Evolutionary conservation across 306 rosid species (phyloP).

Genomic region (Delonix regia): DNA sequence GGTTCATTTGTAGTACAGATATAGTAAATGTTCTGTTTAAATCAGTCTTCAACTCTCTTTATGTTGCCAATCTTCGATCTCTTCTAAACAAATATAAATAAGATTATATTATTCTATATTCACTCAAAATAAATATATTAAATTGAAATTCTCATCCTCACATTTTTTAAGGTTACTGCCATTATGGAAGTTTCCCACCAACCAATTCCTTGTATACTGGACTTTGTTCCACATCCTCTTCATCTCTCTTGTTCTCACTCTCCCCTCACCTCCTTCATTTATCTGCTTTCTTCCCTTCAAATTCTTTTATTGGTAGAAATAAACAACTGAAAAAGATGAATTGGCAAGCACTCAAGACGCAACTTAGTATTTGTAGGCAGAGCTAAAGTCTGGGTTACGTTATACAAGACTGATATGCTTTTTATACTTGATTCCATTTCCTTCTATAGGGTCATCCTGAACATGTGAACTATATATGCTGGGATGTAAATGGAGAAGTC

Average conservation of each 20-base stretch:
- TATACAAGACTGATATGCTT: not conserved
- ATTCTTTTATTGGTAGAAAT: not conserved
- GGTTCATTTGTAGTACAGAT: constrained; percentile 5
- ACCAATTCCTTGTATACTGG: not conserved
- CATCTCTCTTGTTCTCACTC: not conserved
- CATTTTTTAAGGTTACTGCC: constrained; percentile 1
- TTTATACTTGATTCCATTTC: constrained; percentile 23
- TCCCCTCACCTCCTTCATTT: not conserved
- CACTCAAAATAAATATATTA: not conserved
- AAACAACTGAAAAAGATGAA: not conserved
- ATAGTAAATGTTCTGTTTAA: not conserved
- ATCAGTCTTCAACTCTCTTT: not conserved
- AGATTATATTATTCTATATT: not conserved
- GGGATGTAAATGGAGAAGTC: constrained; percentile 49
- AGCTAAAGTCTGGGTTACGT: constrained; percentile 20
- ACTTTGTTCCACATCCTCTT: constrained; percentile 9
- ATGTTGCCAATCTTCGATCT: not conserved
- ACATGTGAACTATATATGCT: constrained; percentile 53
- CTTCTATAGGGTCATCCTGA: constrained; percentile 54
- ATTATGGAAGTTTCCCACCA: not conserved
- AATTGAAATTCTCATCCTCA: constrained; percentile 12
- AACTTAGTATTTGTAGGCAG: not conserved
- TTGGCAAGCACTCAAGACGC: not conserved
- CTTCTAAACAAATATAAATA: not conserved
- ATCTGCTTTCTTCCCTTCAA: not conserved